A percentile compares a stretch with the other conserved stretches of the same genome.
Evolutionary conservation across 192 early-diverging fungal genomes (phyloP).

Genomic region (Spizellomyces sp.): DNA sequence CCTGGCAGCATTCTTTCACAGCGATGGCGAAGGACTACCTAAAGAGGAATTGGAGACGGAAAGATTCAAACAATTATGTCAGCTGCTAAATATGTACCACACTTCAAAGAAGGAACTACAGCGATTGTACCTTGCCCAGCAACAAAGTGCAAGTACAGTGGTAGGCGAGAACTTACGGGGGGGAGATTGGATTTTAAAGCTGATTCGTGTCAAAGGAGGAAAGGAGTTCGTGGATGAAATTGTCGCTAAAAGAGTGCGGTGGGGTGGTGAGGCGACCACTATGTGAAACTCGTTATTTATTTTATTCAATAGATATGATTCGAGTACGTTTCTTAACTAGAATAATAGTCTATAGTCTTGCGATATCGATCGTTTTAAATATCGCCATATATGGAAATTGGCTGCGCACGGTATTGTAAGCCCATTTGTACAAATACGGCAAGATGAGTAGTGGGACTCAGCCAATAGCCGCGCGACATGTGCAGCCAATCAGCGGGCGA

Average conservation of each 20-base stretch:
- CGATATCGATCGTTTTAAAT: no score
- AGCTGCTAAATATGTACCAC: slow-evolving; percentile 23
- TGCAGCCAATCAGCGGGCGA: not conserved
- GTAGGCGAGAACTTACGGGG: not conserved
- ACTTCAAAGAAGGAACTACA: slow-evolving; percentile 23
- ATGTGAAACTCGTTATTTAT: no score
- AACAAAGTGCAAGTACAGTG: not conserved
- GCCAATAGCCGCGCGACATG: not conserved
- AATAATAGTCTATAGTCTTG: no score
- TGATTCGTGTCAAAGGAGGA: slow-evolving; percentile 36
- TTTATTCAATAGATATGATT: no score
- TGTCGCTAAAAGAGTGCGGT: slow-evolving; percentile 1
- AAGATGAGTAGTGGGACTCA: not conserved
- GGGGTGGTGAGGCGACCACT: not conserved
- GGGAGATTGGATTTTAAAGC: slow-evolving; percentile 31
- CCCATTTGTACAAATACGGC: no score
- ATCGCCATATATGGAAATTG: no score
- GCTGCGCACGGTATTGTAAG: no score
- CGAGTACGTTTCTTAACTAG: no score
- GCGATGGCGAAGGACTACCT: slow-evolving; percentile 37
- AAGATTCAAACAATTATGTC: slow-evolving; percentile 10
- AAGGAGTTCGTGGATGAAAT: slow-evolving; percentile 33
- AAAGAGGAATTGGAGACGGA: slow-evolving; percentile 12
- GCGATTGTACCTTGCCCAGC: not conserved
- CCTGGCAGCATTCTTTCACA: slow-evolving; percentile 18